Evolutionary conservation across 2,329 filamentous ascomycete genomes (phyloP).

Genomic region (Penicillium sumatraense): DNA sequence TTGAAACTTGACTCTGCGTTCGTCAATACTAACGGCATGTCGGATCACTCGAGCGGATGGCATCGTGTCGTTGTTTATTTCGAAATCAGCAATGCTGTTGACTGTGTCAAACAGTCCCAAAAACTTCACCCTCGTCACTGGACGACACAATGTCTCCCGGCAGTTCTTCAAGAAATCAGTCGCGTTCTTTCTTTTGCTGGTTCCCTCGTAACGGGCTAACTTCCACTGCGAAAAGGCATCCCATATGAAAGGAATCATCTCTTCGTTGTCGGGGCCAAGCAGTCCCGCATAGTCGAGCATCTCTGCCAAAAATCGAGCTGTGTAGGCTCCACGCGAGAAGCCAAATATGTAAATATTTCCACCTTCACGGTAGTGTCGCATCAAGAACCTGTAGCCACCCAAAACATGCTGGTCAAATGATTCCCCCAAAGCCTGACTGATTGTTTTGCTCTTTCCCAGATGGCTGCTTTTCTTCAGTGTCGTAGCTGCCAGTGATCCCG

Average conservation of each 20-base stretch:
- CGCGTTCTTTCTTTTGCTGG: constrained; percentile 46
- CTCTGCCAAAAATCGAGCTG: constrained; percentile 74
- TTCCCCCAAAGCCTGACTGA: constrained; percentile 74
- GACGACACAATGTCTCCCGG: constrained; percentile 76
- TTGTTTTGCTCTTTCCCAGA: constrained; percentile 8
- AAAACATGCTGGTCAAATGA: constrained; percentile 83
- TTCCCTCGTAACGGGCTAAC: constrained; percentile 27
- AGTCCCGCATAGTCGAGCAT: constrained; percentile 84
- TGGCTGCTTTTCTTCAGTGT: constrained; percentile 18
- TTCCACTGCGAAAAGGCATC: constrained; percentile 53
- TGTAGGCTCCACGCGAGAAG: constrained; percentile 73
- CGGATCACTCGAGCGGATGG: constrained; percentile 59
- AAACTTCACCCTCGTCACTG: constrained; percentile 72
- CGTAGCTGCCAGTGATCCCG: constrained; percentile 23
- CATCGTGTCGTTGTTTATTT: constrained; percentile 66
- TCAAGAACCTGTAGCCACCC: constrained; percentile 77
- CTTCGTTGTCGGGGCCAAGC: constrained; percentile 78
- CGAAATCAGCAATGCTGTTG: constrained; percentile 77
- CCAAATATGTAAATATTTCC: constrained; percentile 71
- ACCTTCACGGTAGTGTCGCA: constrained; percentile 68
- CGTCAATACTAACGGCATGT: constrained; percentile 61
- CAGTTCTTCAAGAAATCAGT: constrained; percentile 77
- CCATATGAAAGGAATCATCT: constrained; percentile 83
- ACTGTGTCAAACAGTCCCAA: constrained; percentile 81
- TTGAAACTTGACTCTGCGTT: constrained; percentile 60